Evolutionary conservation across 305 asterid genomes (phyloP).

Genomic region (Solanum aculeatissimum): DNA sequence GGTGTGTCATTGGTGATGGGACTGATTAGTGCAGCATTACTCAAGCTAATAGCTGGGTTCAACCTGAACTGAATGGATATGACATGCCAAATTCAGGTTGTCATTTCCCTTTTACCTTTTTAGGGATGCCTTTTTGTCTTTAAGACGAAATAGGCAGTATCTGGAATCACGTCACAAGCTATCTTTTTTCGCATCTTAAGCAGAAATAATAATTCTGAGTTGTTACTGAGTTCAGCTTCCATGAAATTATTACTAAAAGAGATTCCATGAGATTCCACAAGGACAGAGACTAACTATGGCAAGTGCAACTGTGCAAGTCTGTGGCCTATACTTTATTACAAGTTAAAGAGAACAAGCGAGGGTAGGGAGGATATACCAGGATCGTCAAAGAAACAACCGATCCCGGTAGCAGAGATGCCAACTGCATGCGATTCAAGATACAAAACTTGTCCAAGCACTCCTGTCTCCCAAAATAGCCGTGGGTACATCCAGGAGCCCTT

Average conservation of each 20-base stretch:
- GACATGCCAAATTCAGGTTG: not conserved
- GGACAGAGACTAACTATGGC: not conserved
- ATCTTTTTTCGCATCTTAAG: not conserved
- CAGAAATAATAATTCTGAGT: not conserved
- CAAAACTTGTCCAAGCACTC: conserved; percentile 90
- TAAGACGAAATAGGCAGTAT: not conserved
- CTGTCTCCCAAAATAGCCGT: conserved; percentile 90
- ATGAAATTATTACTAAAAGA: not conserved
- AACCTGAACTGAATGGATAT: not conserved
- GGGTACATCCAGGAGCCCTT: conserved; percentile 92
- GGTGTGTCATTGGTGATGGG: not conserved
- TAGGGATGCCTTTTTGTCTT: not conserved
- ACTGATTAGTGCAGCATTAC: not conserved
- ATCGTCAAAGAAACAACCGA: conserved; percentile 94
- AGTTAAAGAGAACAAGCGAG: not conserved
- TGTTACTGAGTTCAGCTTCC: not conserved
- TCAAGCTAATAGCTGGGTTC: not conserved
- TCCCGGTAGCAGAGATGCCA: conserved; percentile 93
- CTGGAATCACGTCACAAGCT: not conserved
- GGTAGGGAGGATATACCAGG: conserved; percentile 49
- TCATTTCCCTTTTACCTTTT: not conserved
- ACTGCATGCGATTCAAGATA: conserved; percentile 94
- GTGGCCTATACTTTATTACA: not conserved
- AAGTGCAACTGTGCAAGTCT: not conserved
- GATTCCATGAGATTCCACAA: not conserved